Evolutionary conservation across 164 flowering plant genomes (phyloP).

Genomic region (Pachysandra terminalis): DNA sequence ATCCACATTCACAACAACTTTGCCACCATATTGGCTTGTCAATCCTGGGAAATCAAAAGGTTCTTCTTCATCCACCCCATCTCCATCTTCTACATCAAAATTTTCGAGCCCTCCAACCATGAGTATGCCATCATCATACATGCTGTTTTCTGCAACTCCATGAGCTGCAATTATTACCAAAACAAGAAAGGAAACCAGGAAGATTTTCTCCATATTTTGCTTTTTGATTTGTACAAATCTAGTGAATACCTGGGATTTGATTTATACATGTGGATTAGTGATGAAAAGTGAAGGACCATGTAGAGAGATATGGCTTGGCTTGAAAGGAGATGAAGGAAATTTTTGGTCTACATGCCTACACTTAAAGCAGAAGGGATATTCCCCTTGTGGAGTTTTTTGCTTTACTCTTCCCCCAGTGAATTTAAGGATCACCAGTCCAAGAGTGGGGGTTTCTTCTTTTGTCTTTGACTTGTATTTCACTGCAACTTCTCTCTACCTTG

Average conservation of each 20-base stretch:
- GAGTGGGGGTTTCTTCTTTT: background rate
- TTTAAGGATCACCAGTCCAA: slow-evolving; percentile 19
- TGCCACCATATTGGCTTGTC: slow-evolving; percentile 38
- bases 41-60: slow-evolving; percentile 28
- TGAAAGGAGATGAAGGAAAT: slow-evolving; percentile 56
- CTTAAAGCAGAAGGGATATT: slow-evolving; percentile 65
- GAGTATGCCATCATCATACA: slow-evolving; percentile 18
- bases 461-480: background rate
- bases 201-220: slow-evolving; percentile 44
- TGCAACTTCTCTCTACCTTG: too few relatives aligned
- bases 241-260: slow-evolving; percentile 34
- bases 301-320: slow-evolving; percentile 58
- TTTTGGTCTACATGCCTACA: slow-evolving; percentile 37
- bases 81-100: slow-evolving; percentile 42
- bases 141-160: slow-evolving; percentile 32
- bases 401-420: slow-evolving; percentile 55
- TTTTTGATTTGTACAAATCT: slow-evolving; percentile 32
- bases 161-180: slow-evolving; percentile 33
- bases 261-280: slow-evolving; percentile 52
- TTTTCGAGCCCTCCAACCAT: slow-evolving; percentile 37
- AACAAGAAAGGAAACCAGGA: slow-evolving; percentile 41
- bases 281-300: slow-evolving; percentile 32
- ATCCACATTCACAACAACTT: slow-evolving; percentile 77
- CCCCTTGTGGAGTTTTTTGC: slow-evolving; percentile 38
- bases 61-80: slow-evolving; percentile 27